A percentile compares a stretch with the other conserved stretches of the same genome.
phyloP scores from a whole-genome alignment of 169 alveolate species.

The Plasmodium chabaudi region DNA sequence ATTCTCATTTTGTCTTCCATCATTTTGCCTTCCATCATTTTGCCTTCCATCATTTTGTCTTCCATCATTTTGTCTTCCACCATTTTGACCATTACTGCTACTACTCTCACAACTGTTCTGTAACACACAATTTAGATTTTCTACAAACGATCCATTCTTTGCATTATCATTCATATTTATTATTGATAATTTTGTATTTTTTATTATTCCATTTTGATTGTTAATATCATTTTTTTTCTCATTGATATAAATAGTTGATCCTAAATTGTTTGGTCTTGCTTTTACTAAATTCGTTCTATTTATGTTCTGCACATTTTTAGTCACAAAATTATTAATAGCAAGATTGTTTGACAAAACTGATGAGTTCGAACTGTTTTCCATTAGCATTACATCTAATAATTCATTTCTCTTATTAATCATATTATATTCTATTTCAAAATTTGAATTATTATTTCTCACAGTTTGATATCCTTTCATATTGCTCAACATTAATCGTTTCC shows the following conservation, averaged over 20 bases:
- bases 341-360: slow-evolving; percentile 11
- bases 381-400: slow-evolving; percentile 1
- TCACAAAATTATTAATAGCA: not conserved
- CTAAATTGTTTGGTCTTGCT: slow-evolving; percentile 2
- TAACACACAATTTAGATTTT: no score
- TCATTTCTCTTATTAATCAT: not conserved
- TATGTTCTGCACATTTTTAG: not conserved
- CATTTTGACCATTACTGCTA: no score
- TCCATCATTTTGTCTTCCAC: no score
- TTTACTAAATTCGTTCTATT: slow-evolving; percentile 29
- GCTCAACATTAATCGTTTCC: not conserved
- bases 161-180: not conserved
- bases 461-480: slow-evolving; percentile 1
- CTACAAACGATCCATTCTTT: no score
- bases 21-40: no score
- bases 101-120: no score
- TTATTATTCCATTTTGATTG: not conserved
- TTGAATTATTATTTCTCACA: not conserved
- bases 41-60: no score
- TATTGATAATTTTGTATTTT: slow-evolving; percentile 21
- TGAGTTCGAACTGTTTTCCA: slow-evolving; percentile 10
- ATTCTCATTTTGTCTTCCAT: no score
- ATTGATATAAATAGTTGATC: not conserved
- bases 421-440: not conserved
- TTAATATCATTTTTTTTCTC: slow-evolving; percentile 11